These are phyloP conservation scores for Didymella arachidicola DNA, from an alignment of 2,329 filamentous ascomycete species.

Conservation along the genomic window DNA sequence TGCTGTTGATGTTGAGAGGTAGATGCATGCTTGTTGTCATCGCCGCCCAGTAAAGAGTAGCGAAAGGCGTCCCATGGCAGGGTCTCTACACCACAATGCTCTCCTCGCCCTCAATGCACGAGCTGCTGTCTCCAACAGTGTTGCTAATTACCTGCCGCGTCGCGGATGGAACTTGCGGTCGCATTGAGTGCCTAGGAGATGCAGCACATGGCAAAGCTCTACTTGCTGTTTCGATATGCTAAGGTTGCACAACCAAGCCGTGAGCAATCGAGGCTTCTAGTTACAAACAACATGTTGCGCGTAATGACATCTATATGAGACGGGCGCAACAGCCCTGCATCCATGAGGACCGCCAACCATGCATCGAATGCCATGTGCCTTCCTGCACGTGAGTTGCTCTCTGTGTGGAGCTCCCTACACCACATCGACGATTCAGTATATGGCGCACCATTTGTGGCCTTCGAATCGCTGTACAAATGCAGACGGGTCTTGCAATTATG, in stretches of 20 bases:
- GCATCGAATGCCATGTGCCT: neutral
- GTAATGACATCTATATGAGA: neutral
- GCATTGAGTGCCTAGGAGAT: neutral
- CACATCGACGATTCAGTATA: neutral
- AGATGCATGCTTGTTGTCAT: neutral
- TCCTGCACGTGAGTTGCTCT: neutral
- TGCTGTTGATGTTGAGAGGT: neutral
- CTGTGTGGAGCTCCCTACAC: neutral
- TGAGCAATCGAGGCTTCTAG: neutral
- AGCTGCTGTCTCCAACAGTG: neutral
- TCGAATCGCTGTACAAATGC: neutral
- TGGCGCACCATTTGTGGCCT: neutral
- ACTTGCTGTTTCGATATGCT: neutral
- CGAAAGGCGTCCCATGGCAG: neutral
- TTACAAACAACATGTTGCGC: neutral
- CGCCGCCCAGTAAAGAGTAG: conserved; percentile 1
- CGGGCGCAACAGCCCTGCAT: neutral
- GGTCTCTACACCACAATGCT: neutral
- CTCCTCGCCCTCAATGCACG: neutral
- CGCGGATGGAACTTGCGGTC: neutral
- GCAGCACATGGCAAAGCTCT: neutral
- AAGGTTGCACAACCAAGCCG: neutral
- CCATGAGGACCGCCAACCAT: neutral
- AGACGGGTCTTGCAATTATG: no score
- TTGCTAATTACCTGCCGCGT: neutral